A percentile compares a stretch with the other conserved stretches of the same genome.
Evolutionary conservation across 305 asterid genomes (phyloP).

Genomic region (Fraxinus greggii): DNA sequence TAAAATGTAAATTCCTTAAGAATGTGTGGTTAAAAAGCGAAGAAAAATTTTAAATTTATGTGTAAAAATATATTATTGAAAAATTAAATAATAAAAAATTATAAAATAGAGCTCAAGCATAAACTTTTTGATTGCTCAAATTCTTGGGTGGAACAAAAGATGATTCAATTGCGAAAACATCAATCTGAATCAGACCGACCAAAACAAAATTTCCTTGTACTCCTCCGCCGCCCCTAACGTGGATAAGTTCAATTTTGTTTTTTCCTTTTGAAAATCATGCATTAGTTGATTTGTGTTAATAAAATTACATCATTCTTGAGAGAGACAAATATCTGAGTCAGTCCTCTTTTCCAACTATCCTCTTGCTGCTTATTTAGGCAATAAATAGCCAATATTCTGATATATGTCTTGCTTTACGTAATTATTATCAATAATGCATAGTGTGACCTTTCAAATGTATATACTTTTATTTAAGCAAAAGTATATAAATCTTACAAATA

Average conservation of each 20-base stretch:
- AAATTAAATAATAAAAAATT: not conserved
- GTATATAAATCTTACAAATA: too few relatives aligned
- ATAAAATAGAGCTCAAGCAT: not conserved
- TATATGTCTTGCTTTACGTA: too few relatives aligned
- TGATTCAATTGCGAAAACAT: conserved; percentile 16
- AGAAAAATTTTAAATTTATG: too few relatives aligned
- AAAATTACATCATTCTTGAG: not conserved
- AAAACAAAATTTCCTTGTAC: conserved; percentile 30
- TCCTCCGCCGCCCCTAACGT: conserved; percentile 45
- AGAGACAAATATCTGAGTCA: not conserved
- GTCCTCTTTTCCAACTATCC: too few relatives aligned
- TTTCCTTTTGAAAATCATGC: not conserved
- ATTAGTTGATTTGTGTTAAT: not conserved
- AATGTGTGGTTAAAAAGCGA: not conserved
- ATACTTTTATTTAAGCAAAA: not conserved
- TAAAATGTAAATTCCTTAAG: not conserved
- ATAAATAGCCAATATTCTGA: too few relatives aligned
- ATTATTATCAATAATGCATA: too few relatives aligned
- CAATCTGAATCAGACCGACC: conserved; percentile 39
- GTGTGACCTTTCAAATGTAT: not conserved
- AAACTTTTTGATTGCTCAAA: not conserved
- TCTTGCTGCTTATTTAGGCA: too few relatives aligned
- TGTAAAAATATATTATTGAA: too few relatives aligned
- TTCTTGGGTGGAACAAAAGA: not conserved
- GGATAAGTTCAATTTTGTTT: conserved; percentile 24